Conservation (phyloP, 1,284 basidiomycete genomes). For the Cutaneotrichosporon arboriforme region DNA sequence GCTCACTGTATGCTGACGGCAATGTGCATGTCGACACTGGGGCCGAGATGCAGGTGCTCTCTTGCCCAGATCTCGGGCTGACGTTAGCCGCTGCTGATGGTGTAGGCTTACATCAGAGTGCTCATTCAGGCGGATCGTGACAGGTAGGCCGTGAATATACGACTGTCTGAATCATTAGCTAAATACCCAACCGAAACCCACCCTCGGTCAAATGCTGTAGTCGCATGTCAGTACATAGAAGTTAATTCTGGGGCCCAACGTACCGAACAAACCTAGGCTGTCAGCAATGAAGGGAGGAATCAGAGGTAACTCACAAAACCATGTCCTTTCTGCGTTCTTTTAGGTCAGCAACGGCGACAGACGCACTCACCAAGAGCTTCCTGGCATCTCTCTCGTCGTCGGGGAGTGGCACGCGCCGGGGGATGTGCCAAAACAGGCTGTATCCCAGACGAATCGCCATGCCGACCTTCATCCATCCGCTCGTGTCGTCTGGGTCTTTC, state of each 20-base stretch:
- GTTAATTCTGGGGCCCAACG: neutral
- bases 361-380: conserved; percentile 16
- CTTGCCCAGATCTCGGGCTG: conserved; percentile 32
- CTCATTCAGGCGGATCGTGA: conserved; percentile 25
- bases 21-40: conserved; percentile 33
- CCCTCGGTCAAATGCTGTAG: conserved; percentile 34
- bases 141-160: conserved; percentile 29
- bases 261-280: conserved; percentile 27
- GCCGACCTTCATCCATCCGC: conserved; percentile 31
- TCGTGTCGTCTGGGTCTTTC: conserved; percentile 32
- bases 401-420: conserved; percentile 22
- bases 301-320: conserved; percentile 30
- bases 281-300: neutral
- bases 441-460: conserved; percentile 32
- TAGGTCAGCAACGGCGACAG: neutral
- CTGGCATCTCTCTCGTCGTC: conserved; percentile 28
- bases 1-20: conserved; percentile 32
- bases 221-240: neutral
- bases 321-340: conserved; percentile 33
- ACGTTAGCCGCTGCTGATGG: neutral
- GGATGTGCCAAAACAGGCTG: conserved; percentile 32
- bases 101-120: conserved; percentile 23
- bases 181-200: conserved; percentile 5
- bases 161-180: conserved; percentile 18
- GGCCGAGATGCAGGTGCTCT: conserved; percentile 29